Conservation (phyloP, 176 grass and related monocot genomes). For the Ampelocalamus luodianensis region DNA sequence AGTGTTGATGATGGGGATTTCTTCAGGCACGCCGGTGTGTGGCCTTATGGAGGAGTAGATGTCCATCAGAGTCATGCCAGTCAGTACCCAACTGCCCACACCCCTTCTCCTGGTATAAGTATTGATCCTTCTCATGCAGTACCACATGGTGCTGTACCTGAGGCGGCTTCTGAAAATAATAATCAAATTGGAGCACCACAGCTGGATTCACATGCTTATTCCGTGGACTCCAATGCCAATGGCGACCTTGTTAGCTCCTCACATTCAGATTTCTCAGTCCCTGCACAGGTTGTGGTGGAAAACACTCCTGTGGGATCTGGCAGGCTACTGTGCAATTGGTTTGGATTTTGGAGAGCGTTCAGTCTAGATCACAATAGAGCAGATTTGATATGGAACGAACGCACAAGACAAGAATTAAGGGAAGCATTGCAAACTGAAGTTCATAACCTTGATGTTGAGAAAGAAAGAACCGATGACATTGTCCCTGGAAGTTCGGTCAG, state of each 20-base stretch:
- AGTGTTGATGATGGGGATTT: slow-evolving; percentile 62
- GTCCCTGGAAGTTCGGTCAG: slow-evolving; percentile 66
- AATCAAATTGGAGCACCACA: slow-evolving; percentile 47
- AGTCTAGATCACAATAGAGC: slow-evolving; percentile 95
- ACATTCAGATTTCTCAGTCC: slow-evolving; percentile 78
- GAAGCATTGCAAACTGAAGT: slow-evolving; percentile 96
- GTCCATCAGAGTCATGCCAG: slow-evolving; percentile 52
- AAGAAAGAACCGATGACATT: slow-evolving; percentile 96
- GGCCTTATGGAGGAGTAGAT: slow-evolving; percentile 56
- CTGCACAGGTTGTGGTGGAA: slow-evolving; percentile 95
- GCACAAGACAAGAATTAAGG: slow-evolving; percentile 93
- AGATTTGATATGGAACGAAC: slow-evolving; percentile 98
- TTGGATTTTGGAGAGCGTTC: slow-evolving; percentile 95
- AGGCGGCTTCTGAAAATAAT: slow-evolving; percentile 51
- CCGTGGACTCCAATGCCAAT: slow-evolving; percentile 60
- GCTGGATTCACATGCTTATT: slow-evolving; percentile 58
- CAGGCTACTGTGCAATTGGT: slow-evolving; percentile 93
- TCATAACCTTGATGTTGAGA: slow-evolving; percentile 98
- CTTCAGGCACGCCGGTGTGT: slow-evolving; percentile 38
- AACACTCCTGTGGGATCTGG: slow-evolving; percentile 99
- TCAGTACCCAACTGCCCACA: slow-evolving; percentile 46
- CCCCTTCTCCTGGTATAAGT: slow-evolving; percentile 48
- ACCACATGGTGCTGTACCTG: slow-evolving; percentile 48
- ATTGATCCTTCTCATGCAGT: slow-evolving; percentile 57
- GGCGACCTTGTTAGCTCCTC: slow-evolving; percentile 60